Conservation (phyloP, 2,329 filamentous ascomycete genomes). For the Sporothrix brasiliensis region DNA sequence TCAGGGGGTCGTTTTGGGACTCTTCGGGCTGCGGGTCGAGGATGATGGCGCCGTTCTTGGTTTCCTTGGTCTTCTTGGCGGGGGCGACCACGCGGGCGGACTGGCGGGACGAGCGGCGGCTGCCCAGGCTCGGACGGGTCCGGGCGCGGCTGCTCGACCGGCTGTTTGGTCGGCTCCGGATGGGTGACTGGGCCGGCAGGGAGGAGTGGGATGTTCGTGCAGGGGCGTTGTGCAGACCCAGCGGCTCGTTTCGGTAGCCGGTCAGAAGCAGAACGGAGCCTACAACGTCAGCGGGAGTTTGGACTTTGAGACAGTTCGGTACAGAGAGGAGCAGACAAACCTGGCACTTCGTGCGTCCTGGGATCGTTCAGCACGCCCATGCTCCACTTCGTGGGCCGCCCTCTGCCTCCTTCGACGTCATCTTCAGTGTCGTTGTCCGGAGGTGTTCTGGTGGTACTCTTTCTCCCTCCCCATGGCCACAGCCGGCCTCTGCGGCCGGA, state of each 20-base stretch:
- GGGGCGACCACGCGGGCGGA: neutral
- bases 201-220: constrained; percentile 63
- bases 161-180: constrained; percentile 3
- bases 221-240: constrained; percentile 61
- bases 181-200: constrained; percentile 51
- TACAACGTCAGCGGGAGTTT: constrained; percentile 39
- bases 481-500: constrained; percentile 10
- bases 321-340: constrained; percentile 50
- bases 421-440: constrained; percentile 12
- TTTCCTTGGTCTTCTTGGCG: constrained; percentile 76
- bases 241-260: constrained; percentile 58
- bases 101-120: constrained; percentile 34
- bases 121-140: constrained; percentile 47
- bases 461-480: constrained; percentile 24
- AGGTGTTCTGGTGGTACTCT: neutral
- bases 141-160: neutral
- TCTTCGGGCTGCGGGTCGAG: constrained; percentile 92
- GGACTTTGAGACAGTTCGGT: neutral
- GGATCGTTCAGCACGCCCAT: constrained; percentile 84
- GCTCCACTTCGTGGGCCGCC: constrained; percentile 52
- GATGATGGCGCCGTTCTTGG: constrained; percentile 79
- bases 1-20: constrained; percentile 85
- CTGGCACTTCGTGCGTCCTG: constrained; percentile 83
- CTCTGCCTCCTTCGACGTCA: neutral
- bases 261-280: constrained; percentile 63